Conservation (phyloP, 2,329 filamentous ascomycete genomes). For the Alternaria rosae region DNA sequence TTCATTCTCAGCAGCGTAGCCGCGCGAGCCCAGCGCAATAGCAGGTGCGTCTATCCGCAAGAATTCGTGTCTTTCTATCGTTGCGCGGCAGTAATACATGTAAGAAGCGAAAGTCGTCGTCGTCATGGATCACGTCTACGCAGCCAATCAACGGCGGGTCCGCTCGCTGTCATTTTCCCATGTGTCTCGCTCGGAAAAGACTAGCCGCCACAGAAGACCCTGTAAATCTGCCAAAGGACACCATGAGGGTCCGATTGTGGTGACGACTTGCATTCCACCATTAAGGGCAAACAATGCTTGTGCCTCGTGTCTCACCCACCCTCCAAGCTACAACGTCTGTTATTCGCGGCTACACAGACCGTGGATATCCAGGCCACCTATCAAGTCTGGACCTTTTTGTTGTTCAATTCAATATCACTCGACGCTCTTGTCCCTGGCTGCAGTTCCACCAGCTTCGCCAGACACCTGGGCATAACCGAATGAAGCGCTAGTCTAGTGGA, state of each 20-base stretch:
- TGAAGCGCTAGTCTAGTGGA: constrained; percentile 8
- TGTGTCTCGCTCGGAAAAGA: constrained; percentile 13
- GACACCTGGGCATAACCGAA: constrained; percentile 18
- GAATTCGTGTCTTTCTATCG: constrained; percentile 8
- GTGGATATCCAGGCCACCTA: background rate
- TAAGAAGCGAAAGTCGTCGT: constrained; percentile 32
- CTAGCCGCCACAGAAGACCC: constrained; percentile 15
- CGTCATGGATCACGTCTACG: constrained; percentile 20
- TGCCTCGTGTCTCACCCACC: background rate
- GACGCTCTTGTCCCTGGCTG: constrained; percentile 6
- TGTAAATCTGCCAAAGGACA: constrained; percentile 11
- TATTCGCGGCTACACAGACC: background rate
- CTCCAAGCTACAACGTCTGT: background rate
- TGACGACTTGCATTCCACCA: constrained; percentile 19
- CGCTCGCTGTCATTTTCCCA: constrained; percentile 4
- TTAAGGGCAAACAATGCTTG: background rate
- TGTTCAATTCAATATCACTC: constrained; percentile 1
- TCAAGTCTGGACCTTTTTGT: background rate
- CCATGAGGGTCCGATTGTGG: constrained; percentile 14
- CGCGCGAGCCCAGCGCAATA: constrained; percentile 1
- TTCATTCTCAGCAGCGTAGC: background rate
- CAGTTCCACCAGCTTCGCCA: constrained; percentile 15
- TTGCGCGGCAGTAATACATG: constrained; percentile 5
- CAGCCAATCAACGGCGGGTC: constrained; percentile 21
- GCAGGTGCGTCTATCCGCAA: constrained; percentile 7